Evolutionary conservation across 164 flowering plant species (phyloP).

Genomic region (Vitis rupestris): DNA sequence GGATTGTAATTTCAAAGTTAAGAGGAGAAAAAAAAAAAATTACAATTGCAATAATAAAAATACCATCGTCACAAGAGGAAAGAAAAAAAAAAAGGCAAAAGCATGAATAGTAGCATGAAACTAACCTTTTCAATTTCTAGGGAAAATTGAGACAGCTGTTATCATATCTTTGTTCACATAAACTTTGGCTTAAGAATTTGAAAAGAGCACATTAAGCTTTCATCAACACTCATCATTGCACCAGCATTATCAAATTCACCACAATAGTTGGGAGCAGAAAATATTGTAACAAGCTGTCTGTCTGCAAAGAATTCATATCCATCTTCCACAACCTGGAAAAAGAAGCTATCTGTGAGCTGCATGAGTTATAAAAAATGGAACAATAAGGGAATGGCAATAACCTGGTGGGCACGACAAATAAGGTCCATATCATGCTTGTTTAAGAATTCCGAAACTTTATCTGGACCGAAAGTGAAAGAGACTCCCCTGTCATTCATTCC

Average conservation of each 20-base stretch:
- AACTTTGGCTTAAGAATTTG: constrained; percentile 78
- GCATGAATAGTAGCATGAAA: neutral
- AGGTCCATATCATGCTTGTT: constrained; percentile 77
- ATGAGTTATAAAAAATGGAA: constrained; percentile 1
- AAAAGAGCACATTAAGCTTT: constrained; percentile 83
- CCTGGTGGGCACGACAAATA: constrained; percentile 90
- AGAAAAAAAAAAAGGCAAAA: no score
- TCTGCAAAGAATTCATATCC: constrained; percentile 90
- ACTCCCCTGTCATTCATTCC: constrained; percentile 88
- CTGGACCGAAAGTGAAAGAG: constrained; percentile 80
- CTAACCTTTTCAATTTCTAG: constrained; percentile 29
- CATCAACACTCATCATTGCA: constrained; percentile 94
- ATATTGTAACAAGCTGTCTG: constrained; percentile 79
- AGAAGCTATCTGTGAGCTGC: constrained; percentile 4
- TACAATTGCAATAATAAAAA: no score
- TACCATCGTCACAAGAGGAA: no score
- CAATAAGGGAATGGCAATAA: constrained; percentile 11
- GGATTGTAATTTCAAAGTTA: neutral
- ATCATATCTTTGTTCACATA: constrained; percentile 34
- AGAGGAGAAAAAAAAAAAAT: no score
- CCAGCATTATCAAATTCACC: constrained; percentile 94
- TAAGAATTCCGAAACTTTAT: constrained; percentile 68
- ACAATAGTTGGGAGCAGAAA: constrained; percentile 88
- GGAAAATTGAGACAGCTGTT: neutral
- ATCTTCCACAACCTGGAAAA: constrained; percentile 82